Evolutionary conservation across 768 basidiomycete genomes (phyloP), one percentile per base, ranked within the genome.

Genomic region (Suillus spraguei): DNA sequence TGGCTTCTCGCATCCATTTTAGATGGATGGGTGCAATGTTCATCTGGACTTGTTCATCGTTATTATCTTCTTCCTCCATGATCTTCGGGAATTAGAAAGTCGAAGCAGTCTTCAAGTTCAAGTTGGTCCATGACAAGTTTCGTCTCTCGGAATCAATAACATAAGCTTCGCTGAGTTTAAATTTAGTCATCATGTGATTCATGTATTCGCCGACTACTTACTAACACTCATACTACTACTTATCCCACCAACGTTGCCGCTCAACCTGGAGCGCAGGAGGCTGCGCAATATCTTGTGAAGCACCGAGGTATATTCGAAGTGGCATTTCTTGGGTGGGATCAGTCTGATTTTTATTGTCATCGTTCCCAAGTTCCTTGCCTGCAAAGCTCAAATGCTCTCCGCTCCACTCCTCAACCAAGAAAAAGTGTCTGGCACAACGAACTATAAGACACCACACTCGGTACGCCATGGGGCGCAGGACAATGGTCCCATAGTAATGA

Each of bases 1-100:
- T 85, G 3, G 95, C 95, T 67, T 88, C 83, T 58, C 80, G 78
- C 94, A 97, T 97, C 89, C 91, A 95, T 39, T 71, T 67, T n/a
- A 79, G 73, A 69, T 86, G 83, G 44, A 71, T 64, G 8, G 60
- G 59, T 7, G 68, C 63, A 8, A 60, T 63, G 50, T 16, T 62
- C 69, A 66, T 59, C 13, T 42, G 14, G 17, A 24, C 3, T 41
- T 39, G 38, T 38, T 56, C 36, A 32, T 20, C 24, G 3, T 38
- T 24, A 14, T 9, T 39, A 17, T 39, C 22, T 28, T 58, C 17
- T 24, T 28, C 24, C 38, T 20, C 24, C 56, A 58, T 58, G 38
- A 58, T n/a, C n/a, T n/a, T n/a, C n/a, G n/a, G n/a, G 56, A 56
- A 41, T 36, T 9, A 41, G 24, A 58, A 28, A 41, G 17, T 13